phyloP scores from a whole-genome alignment of 2,329 filamentous ascomycete species.

The Talaromyces atroroseus region DNA sequence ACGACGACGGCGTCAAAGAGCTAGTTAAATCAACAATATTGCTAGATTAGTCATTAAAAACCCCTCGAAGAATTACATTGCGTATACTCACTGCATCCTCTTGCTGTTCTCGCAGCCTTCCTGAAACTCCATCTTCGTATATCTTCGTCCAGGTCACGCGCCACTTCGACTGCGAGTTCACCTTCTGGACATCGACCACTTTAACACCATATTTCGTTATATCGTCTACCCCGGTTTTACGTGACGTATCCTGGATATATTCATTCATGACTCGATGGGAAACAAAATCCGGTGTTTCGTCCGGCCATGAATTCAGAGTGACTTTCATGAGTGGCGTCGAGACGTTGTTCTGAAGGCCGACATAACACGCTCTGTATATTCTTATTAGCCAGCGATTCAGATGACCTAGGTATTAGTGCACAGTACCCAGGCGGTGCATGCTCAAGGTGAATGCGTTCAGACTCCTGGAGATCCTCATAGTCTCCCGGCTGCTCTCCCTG shows the following conservation, averaged over 20 bases:
- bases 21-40: not conserved
- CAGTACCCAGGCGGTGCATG: constrained; percentile 49
- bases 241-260: constrained; percentile 58
- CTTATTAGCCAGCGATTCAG: not conserved
- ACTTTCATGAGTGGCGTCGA: constrained; percentile 47
- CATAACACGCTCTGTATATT: constrained; percentile 45
- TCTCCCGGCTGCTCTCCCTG: constrained; percentile 2
- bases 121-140: constrained; percentile 27
- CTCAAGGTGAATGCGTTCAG: constrained; percentile 16
- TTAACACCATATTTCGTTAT: constrained; percentile 53
- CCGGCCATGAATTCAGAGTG: constrained; percentile 51
- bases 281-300: constrained; percentile 55
- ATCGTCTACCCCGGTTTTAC: constrained; percentile 45
- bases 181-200: constrained; percentile 51
- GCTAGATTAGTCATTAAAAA: not conserved
- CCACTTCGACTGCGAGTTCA: constrained; percentile 42
- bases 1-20: constrained; percentile 48
- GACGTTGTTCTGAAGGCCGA: constrained; percentile 51
- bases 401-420: not conserved
- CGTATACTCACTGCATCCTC: not conserved
- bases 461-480: constrained; percentile 4
- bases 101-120: not conserved
- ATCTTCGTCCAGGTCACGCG: constrained; percentile 40
- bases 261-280: constrained; percentile 51
- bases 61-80: not conserved